These are phyloP conservation scores for Mycena polygramma DNA, from an alignment of 768 basidiomycete species.

Conservation along the genomic window DNA sequence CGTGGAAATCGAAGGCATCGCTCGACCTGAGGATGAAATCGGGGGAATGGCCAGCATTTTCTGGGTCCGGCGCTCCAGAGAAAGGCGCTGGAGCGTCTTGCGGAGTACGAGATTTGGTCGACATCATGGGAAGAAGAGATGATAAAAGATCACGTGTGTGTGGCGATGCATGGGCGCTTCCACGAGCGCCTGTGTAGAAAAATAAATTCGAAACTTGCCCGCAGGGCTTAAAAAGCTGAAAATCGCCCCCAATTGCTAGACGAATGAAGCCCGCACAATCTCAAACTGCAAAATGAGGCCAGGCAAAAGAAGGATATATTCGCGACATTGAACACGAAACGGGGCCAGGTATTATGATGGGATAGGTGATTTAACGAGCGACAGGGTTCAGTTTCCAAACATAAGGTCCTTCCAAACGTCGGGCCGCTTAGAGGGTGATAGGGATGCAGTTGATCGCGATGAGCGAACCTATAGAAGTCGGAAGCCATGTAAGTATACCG, in stretches of 20 bases:
- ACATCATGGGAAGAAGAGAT: too few species aligned
- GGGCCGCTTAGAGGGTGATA: not conserved
- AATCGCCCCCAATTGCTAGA: too few species aligned
- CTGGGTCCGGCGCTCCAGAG: slow-evolving; percentile 1
- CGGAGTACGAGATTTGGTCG: too few species aligned
- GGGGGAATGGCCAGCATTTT: not conserved
- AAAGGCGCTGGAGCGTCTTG: not conserved
- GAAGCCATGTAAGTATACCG: not conserved
- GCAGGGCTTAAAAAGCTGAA: too few species aligned
- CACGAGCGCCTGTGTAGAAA: too few species aligned
- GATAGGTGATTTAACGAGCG: not conserved
- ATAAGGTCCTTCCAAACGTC: not conserved
- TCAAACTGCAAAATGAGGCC: too few species aligned
- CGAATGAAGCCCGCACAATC: too few species aligned
- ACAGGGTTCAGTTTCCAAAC: not conserved
- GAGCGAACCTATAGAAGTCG: not conserved
- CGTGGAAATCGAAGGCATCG: slow-evolving; percentile 20
- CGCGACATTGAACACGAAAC: slow-evolving; percentile 8
- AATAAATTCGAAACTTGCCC: too few species aligned
- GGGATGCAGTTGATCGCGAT: slow-evolving; percentile 23
- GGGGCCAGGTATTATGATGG: not conserved
- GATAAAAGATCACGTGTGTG: too few species aligned
- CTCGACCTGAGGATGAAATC: slow-evolving; percentile 19
- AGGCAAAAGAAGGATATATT: slow-evolving; percentile 1
- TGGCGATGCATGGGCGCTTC: too few species aligned